phyloP scores from a whole-genome alignment of 768 basidiomycete species.

The Clavulina sp. region DNA sequence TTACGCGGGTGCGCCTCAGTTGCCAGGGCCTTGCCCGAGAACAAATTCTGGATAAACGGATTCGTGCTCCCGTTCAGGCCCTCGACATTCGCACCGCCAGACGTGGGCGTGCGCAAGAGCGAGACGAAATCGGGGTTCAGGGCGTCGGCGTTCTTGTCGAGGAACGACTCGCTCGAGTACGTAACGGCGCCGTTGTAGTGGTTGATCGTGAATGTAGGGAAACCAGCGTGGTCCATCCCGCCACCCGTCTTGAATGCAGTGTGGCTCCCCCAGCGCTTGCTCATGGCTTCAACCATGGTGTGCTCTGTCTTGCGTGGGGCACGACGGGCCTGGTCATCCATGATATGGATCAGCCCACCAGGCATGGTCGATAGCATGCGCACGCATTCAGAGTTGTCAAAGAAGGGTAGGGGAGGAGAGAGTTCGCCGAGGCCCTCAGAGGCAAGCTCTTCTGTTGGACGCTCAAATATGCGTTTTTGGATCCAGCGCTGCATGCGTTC shows the following conservation, averaged over 20 bases:
- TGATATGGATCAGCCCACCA: conserved; percentile 88
- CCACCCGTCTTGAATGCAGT: conserved; percentile 73
- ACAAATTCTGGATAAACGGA: conserved; percentile 80
- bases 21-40: conserved; percentile 75
- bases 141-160: conserved; percentile 74
- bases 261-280: conserved; percentile 90
- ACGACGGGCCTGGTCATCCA: conserved; percentile 88
- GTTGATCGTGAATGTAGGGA: conserved; percentile 74
- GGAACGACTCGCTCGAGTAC: conserved; percentile 79
- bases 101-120: conserved; percentile 34
- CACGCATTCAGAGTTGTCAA: conserved; percentile 82
- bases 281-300: conserved; percentile 87
- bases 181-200: conserved; percentile 86
- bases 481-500: conserved; percentile 78
- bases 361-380: conserved; percentile 71
- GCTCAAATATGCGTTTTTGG: conserved; percentile 64
- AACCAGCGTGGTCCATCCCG: conserved; percentile 50
- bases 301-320: conserved; percentile 81
- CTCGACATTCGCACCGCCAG: conserved; percentile 8
- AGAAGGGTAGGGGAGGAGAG: conserved; percentile 58
- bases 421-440: conserved; percentile 59
- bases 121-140: conserved; percentile 89
- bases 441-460: conserved; percentile 64
- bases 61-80: conserved; percentile 59
- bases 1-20: conserved; percentile 83